Evolutionary conservation across 2,329 filamentous ascomycete species (phyloP).

Genomic region (Pezicula carpinea): DNA sequence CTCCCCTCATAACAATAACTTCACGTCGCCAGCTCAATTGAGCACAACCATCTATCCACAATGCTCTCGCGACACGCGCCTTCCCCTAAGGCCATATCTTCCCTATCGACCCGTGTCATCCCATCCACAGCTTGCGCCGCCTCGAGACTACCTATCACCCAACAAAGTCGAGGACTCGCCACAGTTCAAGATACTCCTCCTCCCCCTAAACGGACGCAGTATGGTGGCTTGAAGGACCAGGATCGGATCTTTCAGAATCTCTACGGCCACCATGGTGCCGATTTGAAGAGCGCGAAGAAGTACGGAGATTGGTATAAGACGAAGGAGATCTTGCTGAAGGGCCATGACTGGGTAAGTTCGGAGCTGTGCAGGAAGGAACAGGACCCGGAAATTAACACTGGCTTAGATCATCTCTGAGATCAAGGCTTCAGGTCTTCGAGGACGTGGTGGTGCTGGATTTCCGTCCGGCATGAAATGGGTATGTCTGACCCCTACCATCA

Average conservation of each 20-base stretch:
- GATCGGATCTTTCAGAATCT: conserved; percentile 99
- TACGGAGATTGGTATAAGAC: conserved; percentile 99
- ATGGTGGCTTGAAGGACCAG: conserved; percentile 90
- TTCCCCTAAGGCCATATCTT: conserved; percentile 25
- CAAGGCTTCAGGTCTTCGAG: conserved; percentile 92
- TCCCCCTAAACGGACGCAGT: conserved; percentile 60
- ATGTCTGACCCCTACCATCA: conserved; percentile 35
- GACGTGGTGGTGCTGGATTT: conserved; percentile 95
- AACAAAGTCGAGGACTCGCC: conserved; percentile 68
- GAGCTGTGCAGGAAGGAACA: background rate
- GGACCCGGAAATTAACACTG: conserved; percentile 15
- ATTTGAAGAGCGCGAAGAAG: conserved; percentile 91
- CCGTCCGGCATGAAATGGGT: conserved; percentile 99
- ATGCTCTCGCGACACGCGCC: conserved; percentile 33
- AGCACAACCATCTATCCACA: conserved; percentile 26
- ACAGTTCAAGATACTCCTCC: conserved; percentile 71
- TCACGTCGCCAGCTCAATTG: conserved; percentile 25
- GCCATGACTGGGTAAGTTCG: conserved; percentile 76
- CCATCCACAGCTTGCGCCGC: conserved; percentile 22
- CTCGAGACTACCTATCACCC: conserved; percentile 29
- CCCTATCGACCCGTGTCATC: conserved; percentile 25
- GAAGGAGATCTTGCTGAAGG: conserved; percentile 96
- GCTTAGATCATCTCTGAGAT: conserved; percentile 86
- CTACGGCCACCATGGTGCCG: conserved; percentile 86
- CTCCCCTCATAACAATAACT: conserved; percentile 16